Conservation (phyloP, 495 filamentous ascomycete genomes). For the Aspergillus bertholletiae region DNA sequence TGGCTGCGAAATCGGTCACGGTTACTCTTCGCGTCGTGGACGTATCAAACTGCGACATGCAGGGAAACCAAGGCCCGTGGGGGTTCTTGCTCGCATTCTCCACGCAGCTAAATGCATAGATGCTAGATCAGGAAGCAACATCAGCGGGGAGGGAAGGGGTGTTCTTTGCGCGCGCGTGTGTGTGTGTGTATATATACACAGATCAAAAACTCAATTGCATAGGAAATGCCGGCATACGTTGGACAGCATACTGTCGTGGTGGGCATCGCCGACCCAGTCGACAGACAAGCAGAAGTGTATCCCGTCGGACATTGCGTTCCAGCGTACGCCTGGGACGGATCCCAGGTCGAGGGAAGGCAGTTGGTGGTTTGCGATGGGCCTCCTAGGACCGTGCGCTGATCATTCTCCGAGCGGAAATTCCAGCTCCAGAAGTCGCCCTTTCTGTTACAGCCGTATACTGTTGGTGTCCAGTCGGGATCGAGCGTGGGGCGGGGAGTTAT, state of each 20-base stretch:
- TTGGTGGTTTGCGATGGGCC: conserved; percentile 23
- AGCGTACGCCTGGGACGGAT: conserved; percentile 12
- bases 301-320: conserved; percentile 18
- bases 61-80: conserved; percentile 3
- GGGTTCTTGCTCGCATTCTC: background rate
- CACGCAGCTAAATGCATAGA: conserved; percentile 2
- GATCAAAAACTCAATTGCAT: too few species aligned
- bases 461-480: conserved; percentile 8
- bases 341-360: conserved; percentile 24
- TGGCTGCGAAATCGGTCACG: conserved; percentile 5
- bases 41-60: background rate
- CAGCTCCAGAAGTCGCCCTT: conserved; percentile 25
- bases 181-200: too few species aligned
- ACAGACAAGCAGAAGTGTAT: conserved; percentile 20
- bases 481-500: background rate
- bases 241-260: conserved; percentile 24
- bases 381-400: conserved; percentile 23
- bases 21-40: background rate
- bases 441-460: conserved; percentile 13
- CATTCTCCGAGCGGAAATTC: conserved; percentile 5
- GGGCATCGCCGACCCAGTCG: background rate
- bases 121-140: background rate
- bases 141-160: background rate
- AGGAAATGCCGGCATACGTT: conserved; percentile 8
- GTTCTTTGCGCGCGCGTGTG: too few species aligned